Conservation (phyloP, 2,329 filamentous ascomycete species). For the Pseudogymnoascus destructans region DNA sequence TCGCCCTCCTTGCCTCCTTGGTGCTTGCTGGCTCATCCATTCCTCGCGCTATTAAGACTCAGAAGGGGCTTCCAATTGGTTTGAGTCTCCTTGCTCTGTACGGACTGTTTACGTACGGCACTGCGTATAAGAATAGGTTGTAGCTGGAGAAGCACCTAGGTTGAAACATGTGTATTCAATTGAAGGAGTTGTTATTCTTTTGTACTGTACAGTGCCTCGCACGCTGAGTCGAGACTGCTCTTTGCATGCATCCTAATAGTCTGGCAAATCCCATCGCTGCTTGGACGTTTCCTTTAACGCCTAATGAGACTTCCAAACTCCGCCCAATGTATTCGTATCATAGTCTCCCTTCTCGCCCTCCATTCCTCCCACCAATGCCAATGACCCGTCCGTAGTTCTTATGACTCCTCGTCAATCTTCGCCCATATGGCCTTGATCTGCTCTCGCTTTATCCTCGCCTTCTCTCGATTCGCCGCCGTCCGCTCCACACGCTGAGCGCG, state of each 20-base stretch:
- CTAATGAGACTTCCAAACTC: constrained; percentile 1
- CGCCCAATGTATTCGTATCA: constrained; percentile 3
- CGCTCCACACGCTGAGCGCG: constrained; percentile 66
- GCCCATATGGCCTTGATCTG: constrained; percentile 67
- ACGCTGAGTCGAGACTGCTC: neutral
- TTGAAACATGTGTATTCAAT: neutral
- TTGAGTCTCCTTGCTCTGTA: constrained; percentile 68
- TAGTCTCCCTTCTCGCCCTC: neutral
- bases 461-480: constrained; percentile 62
- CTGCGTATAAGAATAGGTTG: constrained; percentile 37
- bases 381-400: constrained; percentile 11
- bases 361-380: neutral
- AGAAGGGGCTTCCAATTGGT: constrained; percentile 72
- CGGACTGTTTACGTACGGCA: constrained; percentile 68
- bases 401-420: constrained; percentile 62
- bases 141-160: constrained; percentile 15
- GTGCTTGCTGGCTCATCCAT: constrained; percentile 74
- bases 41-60: constrained; percentile 68
- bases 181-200: constrained; percentile 6
- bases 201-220: neutral
- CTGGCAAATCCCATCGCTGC: constrained; percentile 4
- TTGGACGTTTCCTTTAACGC: constrained; percentile 7
- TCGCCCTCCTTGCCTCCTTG: constrained; percentile 78
- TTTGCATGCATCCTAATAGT: neutral
- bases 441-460: constrained; percentile 55